Evolutionary conservation across 495 filamentous ascomycete genomes (phyloP).

Genomic region (Podospora australis): DNA sequence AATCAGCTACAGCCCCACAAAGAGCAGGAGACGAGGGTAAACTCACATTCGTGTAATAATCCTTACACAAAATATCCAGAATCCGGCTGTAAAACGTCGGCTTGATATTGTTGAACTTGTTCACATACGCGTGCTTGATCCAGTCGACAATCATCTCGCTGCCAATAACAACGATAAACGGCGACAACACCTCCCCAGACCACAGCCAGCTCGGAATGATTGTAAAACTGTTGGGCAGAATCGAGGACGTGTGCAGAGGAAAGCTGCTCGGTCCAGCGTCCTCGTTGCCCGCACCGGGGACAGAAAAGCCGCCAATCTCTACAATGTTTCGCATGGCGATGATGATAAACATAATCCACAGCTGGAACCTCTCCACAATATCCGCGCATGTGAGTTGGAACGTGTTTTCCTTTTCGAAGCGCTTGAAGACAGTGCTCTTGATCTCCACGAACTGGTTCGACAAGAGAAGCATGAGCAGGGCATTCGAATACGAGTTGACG

Average conservation of each 20-base stretch:
- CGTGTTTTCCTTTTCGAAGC: slow-evolving; percentile 93
- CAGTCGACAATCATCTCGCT: slow-evolving; percentile 97
- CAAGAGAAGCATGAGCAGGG: slow-evolving; percentile 80
- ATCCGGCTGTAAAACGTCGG: slow-evolving; percentile 84
- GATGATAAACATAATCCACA: slow-evolving; percentile 95
- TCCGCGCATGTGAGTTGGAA: slow-evolving; percentile 97
- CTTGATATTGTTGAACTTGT: slow-evolving; percentile 95
- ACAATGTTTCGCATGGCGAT: slow-evolving; percentile 93
- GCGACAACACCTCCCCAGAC: slow-evolving; percentile 79
- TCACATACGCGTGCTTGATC: slow-evolving; percentile 96
- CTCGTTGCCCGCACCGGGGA: slow-evolving; percentile 38
- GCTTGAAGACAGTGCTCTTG: slow-evolving; percentile 95
- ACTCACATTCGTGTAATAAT: slow-evolving; percentile 88
- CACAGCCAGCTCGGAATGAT: slow-evolving; percentile 71
- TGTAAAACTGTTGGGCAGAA: slow-evolving; percentile 80
- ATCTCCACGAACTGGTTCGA: slow-evolving; percentile 98
- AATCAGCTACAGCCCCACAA: not conserved
- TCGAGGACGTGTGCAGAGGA: slow-evolving; percentile 48
- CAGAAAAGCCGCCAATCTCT: slow-evolving; percentile 69
- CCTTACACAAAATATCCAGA: slow-evolving; percentile 87
- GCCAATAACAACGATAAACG: slow-evolving; percentile 86
- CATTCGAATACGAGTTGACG: slow-evolving; percentile 98
- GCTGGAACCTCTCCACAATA: slow-evolving; percentile 93
- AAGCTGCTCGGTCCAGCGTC: slow-evolving; percentile 42
- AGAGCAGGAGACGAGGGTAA: not conserved